phyloP scores from a whole-genome alignment of 768 basidiomycete genomes.

The Rhodotorula toruloides region DNA sequence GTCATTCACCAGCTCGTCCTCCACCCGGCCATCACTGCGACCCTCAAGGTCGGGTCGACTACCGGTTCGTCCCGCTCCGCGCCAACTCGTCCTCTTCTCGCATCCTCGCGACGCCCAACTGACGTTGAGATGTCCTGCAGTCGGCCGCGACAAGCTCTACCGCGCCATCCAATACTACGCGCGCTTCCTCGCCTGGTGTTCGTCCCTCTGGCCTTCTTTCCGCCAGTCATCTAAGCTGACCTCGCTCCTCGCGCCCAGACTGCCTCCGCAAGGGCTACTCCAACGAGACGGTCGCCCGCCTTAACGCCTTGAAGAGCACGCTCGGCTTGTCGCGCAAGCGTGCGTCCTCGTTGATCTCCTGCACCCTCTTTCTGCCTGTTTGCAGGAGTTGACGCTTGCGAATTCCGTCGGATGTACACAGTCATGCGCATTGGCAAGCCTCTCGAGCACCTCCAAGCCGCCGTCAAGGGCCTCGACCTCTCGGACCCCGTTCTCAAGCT shows the following conservation, averaged over 20 bases:
- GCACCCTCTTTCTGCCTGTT: not conserved
- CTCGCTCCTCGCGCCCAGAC: conserved; percentile 36
- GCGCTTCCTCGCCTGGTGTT: conserved; percentile 77
- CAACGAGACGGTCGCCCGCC: conserved; percentile 65
- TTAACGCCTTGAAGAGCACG: conserved; percentile 78
- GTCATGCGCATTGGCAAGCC: conserved; percentile 92
- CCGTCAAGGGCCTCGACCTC: conserved; percentile 56
- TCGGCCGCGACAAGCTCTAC: conserved; percentile 93
- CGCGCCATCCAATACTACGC: conserved; percentile 85
- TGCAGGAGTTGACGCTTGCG: not conserved
- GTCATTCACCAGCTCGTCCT: conserved; percentile 60
- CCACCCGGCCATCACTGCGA: conserved; percentile 71
- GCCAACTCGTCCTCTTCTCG: not conserved
- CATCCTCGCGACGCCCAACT: not conserved
- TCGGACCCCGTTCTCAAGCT: conserved; percentile 63
- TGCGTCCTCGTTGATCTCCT: conserved; percentile 47
- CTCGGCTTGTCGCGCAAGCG: conserved; percentile 80
- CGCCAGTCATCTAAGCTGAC: too few relatives aligned
- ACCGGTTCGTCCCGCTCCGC: conserved; percentile 49
- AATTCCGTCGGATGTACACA: conserved; percentile 44
- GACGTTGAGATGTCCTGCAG: not conserved
- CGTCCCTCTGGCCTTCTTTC: not conserved
- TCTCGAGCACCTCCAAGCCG: conserved; percentile 85
- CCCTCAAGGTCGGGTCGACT: conserved; percentile 69
- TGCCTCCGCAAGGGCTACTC: conserved; percentile 59